phyloP scores from a whole-genome alignment of 1,139 yeast species.

The Spathaspora sp. region DNA sequence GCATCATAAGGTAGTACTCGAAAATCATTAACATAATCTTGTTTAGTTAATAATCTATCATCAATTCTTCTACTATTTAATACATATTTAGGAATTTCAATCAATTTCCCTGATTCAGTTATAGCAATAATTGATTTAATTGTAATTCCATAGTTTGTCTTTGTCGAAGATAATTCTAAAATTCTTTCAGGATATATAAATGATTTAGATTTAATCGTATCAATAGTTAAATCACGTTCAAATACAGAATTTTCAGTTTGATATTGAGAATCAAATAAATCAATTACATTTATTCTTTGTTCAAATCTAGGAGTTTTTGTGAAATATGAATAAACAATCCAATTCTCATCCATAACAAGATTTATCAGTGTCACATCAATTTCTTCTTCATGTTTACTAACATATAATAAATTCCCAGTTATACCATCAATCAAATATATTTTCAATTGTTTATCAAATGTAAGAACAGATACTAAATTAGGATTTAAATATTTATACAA shows the following conservation, averaged over 20 bases:
- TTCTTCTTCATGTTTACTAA: slow-evolving; percentile 41
- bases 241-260: slow-evolving; percentile 22
- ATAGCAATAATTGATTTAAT: slow-evolving; percentile 63
- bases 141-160: slow-evolving; percentile 74
- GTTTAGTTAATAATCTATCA: slow-evolving; percentile 52
- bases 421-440: slow-evolving; percentile 64
- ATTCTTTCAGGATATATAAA: slow-evolving; percentile 62
- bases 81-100: slow-evolving; percentile 66
- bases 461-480: slow-evolving; percentile 57
- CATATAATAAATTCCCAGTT: slow-evolving; percentile 63
- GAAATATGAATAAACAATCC: slow-evolving; percentile 72
- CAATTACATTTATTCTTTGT: slow-evolving; percentile 68
- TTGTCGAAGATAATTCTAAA: slow-evolving; percentile 52
- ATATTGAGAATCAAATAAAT: slow-evolving; percentile 61
- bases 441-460: slow-evolving; percentile 32
- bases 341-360: slow-evolving; percentile 75
- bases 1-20: slow-evolving; percentile 68
- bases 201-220: slow-evolving; percentile 47
- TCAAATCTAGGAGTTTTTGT: slow-evolving; percentile 50
- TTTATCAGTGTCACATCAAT: slow-evolving; percentile 41
- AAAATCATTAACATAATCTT: slow-evolving; percentile 58
- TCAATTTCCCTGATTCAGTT: slow-evolving; percentile 62
- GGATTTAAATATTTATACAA: slow-evolving; percentile 84
- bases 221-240: slow-evolving; percentile 17
- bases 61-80: slow-evolving; percentile 62